phyloP scores from a whole-genome alignment of 176 grass and related monocot genomes.

The Zoysia pacifica region DNA sequence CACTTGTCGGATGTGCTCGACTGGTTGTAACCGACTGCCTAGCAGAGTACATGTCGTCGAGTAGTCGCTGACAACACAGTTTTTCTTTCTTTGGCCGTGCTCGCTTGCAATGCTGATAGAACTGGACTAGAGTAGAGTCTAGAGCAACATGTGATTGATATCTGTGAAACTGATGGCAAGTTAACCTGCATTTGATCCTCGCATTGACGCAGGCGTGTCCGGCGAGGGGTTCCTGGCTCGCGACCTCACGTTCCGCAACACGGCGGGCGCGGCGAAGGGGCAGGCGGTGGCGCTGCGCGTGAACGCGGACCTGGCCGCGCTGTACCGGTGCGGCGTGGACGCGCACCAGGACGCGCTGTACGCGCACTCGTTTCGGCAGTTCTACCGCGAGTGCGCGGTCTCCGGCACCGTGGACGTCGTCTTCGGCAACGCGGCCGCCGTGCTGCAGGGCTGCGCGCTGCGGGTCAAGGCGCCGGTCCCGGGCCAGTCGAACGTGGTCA shows the following conservation, averaged over 20 bases:
- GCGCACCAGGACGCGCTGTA: constrained; percentile 81
- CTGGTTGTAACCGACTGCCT: not conserved
- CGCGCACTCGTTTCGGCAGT: constrained; percentile 83
- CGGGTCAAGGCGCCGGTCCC: constrained; percentile 47
- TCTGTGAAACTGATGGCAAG: not conserved
- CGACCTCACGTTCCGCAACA: constrained; percentile 79
- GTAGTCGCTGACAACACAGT: not conserved
- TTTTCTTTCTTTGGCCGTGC: not conserved
- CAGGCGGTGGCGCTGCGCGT: constrained; percentile 86
- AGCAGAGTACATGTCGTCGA: constrained; percentile 2
- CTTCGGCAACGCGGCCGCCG: constrained; percentile 82
- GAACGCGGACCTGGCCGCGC: constrained; percentile 59
- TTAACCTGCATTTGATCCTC: not conserved
- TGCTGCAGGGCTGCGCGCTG: constrained; percentile 76
- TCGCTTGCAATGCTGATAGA: too few relatives aligned
- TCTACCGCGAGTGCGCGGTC: constrained; percentile 84
- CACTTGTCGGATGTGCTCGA: not conserved
- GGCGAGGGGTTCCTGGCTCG: constrained; percentile 75
- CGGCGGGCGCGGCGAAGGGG: constrained; percentile 56
- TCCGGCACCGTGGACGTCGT: constrained; percentile 76
- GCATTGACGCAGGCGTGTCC: constrained; percentile 44
- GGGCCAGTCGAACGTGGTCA: constrained; percentile 61
- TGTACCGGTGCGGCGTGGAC: constrained; percentile 65
- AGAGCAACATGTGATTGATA: too few relatives aligned
- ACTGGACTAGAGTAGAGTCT: not conserved